phyloP scores from a whole-genome alignment of 176 grass and related monocot species.

The Typha latifolia region DNA sequence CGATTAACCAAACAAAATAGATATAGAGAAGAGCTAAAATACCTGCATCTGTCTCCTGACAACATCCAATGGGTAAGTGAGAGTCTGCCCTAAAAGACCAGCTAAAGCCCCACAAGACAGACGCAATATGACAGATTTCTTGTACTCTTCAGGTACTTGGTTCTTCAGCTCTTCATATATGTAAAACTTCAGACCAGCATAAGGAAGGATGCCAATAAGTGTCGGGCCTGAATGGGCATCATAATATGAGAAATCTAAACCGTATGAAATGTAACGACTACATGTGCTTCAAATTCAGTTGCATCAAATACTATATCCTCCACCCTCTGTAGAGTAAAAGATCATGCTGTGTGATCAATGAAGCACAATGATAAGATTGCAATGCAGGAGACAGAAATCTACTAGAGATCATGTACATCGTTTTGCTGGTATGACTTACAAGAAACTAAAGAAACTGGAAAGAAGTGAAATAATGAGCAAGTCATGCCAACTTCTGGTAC shows the following conservation, averaged over 20 bases:
- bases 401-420: too few species aligned
- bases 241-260: not conserved
- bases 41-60: conserved; percentile 99
- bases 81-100: conserved; percentile 97
- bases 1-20: not conserved
- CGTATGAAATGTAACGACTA: not conserved
- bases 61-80: conserved; percentile 94
- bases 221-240: conserved; percentile 53
- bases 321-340: too few species aligned
- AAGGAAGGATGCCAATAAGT: conserved; percentile 86
- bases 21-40: conserved; percentile 13
- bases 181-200: conserved; percentile 99
- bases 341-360: too few species aligned
- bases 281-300: not conserved
- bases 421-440: too few species aligned
- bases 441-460: too few species aligned
- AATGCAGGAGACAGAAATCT: too few species aligned
- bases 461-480: too few species aligned
- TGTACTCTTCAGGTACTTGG: conserved; percentile 76
- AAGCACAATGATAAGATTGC: too few species aligned
- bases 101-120: conserved; percentile 84
- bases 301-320: too few species aligned
- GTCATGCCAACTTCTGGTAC: too few species aligned
- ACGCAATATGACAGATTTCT: conserved; percentile 65
- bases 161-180: conserved; percentile 91